Evolutionary conservation across 306 rosid species (phyloP).

Genomic region (Acacia melanoxylon): DNA sequence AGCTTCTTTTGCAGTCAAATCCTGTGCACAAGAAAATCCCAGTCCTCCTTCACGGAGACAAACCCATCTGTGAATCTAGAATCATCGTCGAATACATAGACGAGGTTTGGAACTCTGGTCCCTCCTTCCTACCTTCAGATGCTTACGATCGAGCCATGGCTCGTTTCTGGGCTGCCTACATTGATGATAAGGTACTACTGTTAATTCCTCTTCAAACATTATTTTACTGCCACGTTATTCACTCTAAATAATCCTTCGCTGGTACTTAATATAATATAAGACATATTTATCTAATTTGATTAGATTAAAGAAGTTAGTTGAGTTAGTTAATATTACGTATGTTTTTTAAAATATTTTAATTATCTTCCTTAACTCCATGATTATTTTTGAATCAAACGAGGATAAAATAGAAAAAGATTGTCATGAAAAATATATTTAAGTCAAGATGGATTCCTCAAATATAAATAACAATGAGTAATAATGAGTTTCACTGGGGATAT

Average conservation of each 20-base stretch:
- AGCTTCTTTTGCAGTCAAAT: constrained; percentile 45
- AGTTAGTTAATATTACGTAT: too few relatives aligned
- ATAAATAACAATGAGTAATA: too few relatives aligned
- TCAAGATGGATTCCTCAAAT: too few relatives aligned
- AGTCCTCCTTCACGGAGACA: constrained; percentile 38
- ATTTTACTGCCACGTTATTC: background rate
- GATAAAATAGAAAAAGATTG: too few relatives aligned
- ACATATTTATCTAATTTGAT: too few relatives aligned
- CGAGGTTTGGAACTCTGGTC: constrained; percentile 39
- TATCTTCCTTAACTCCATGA: too few relatives aligned
- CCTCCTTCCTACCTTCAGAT: constrained; percentile 39
- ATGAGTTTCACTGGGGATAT: too few relatives aligned
- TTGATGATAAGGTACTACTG: constrained; percentile 38
- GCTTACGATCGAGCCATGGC: constrained; percentile 43
- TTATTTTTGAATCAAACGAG: too few relatives aligned
- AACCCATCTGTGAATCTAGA: constrained; percentile 41
- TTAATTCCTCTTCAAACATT: background rate
- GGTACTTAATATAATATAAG: too few relatives aligned
- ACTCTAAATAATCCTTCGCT: background rate
- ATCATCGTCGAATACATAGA: constrained; percentile 42
- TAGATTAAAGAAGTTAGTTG: too few relatives aligned
- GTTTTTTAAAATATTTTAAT: too few relatives aligned
- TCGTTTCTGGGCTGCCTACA: constrained; percentile 45
- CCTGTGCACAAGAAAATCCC: constrained; percentile 47
- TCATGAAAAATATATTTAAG: too few relatives aligned